Percentiles rank a stretch among this genome's conserved stretches.
Conservation (phyloP, 2,329 filamentous ascomycete species). For the Verticillium tricorpus region DNA sequence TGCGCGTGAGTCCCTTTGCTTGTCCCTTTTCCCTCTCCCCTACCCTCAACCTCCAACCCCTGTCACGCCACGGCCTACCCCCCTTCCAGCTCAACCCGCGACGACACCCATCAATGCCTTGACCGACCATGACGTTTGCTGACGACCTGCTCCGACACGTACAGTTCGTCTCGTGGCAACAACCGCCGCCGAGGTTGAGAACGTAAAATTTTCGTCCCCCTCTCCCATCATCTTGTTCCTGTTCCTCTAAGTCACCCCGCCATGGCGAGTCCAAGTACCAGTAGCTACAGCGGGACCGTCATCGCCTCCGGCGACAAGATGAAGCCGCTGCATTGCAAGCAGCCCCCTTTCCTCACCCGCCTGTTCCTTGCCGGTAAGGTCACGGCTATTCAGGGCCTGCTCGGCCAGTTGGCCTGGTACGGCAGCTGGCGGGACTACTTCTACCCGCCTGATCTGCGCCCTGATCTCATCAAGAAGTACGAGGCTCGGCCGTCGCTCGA, state of each 20-base stretch:
- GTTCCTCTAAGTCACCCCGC: background rate
- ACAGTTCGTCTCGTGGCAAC: background rate
- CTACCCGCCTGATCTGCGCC: constrained; percentile 4
- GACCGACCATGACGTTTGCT: background rate
- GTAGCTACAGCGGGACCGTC: background rate
- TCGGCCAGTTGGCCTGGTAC: constrained; percentile 8
- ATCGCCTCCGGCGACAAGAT: background rate
- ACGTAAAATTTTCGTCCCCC: background rate
- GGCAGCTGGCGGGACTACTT: constrained; percentile 9
- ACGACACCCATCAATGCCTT: background rate
- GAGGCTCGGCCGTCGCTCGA: constrained; percentile 9
- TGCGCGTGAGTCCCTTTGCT: constrained; percentile 9
- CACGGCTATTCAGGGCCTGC: constrained; percentile 6
- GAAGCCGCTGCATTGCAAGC: background rate
- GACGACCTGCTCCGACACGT: constrained; percentile 9
- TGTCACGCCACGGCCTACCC: background rate
- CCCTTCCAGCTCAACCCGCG: background rate
- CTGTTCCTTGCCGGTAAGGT: constrained; percentile 10
- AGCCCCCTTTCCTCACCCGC: constrained; percentile 7
- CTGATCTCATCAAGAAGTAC: constrained; percentile 14
- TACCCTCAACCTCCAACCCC: background rate
- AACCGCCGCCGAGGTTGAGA: background rate
- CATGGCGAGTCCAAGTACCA: background rate
- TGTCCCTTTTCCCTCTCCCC: background rate
- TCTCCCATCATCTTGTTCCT: background rate